These are phyloP conservation scores for Botrytis squamosa DNA, from an alignment of 2,329 filamentous ascomycete genomes.

Conservation along the genomic window DNA sequence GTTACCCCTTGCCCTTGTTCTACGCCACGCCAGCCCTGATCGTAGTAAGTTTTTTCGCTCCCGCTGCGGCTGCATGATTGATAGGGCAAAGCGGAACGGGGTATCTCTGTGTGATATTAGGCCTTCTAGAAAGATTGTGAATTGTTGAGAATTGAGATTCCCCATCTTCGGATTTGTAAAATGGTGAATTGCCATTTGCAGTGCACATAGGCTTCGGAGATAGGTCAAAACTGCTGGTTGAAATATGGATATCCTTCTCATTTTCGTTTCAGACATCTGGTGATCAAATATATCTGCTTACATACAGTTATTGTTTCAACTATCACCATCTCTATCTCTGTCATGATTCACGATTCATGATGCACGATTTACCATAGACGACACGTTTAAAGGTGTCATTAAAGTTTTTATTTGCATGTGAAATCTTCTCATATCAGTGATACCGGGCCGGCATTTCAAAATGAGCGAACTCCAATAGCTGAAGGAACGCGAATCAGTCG, in stretches of 20 bases:
- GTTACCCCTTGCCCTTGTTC: background rate
- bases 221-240: background rate
- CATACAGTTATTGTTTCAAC: background rate
- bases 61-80: constrained; percentile 6
- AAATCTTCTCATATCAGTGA: background rate
- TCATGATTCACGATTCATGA: background rate
- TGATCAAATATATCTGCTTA: background rate
- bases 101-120: background rate
- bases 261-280: background rate
- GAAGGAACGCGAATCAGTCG: background rate
- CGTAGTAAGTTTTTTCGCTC: background rate
- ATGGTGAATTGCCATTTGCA: background rate
- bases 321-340: background rate
- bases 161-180: background rate
- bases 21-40: background rate
- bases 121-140: constrained; percentile 9
- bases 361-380: background rate
- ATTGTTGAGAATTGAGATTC: background rate
- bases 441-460: background rate
- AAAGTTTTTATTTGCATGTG: background rate
- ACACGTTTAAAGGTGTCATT: background rate
- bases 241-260: background rate
- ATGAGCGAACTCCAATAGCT: background rate
- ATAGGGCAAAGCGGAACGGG: constrained; percentile 5
- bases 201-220: background rate